phyloP scores from a whole-genome alignment of 1,284 basidiomycete genomes.

The Fomitiporia mediterranea region DNA sequence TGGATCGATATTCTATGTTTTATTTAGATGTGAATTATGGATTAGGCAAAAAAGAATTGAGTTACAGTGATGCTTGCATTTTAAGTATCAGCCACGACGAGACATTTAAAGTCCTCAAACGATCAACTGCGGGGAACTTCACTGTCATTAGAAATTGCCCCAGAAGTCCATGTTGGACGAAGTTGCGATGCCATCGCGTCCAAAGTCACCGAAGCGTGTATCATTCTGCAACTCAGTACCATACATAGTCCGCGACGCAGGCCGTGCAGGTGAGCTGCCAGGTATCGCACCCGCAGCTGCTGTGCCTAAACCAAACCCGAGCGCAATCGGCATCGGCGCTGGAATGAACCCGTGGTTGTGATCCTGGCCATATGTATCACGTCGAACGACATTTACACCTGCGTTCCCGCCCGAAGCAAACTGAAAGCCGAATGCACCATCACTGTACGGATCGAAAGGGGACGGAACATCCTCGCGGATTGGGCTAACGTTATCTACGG shows the following conservation, averaged over 20 bases:
- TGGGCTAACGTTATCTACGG: neutral
- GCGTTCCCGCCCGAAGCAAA: neutral
- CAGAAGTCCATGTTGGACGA: slow-evolving; percentile 50
- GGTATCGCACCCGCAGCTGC: slow-evolving; percentile 28
- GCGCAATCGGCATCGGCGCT: slow-evolving; percentile 11
- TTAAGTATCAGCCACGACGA: too few relatives aligned
- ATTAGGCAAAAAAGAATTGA: slow-evolving; percentile 4
- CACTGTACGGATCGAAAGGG: slow-evolving; percentile 9
- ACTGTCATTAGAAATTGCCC: slow-evolving; percentile 8
- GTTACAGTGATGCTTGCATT: neutral
- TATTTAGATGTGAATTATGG: neutral
- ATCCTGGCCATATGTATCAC: slow-evolving; percentile 13
- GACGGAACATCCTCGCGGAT: slow-evolving; percentile 1
- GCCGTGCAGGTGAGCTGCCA: slow-evolving; percentile 34
- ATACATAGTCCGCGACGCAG: slow-evolving; percentile 67
- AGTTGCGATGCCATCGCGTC: slow-evolving; percentile 64
- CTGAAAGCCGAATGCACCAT: slow-evolving; percentile 1
- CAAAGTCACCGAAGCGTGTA: slow-evolving; percentile 77
- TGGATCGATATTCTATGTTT: neutral
- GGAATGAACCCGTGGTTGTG: slow-evolving; percentile 26
- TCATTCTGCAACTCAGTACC: slow-evolving; percentile 72
- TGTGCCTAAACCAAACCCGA: slow-evolving; percentile 10
- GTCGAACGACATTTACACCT: slow-evolving; percentile 18
- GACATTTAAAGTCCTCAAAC: too few relatives aligned
- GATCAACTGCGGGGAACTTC: too few relatives aligned